Percentiles rank a stretch among this genome's conserved stretches.
These are phyloP conservation scores for Detonula confervacea DNA, from an alignment of 352 stramenopile genomes.

Conservation along the genomic window DNA sequence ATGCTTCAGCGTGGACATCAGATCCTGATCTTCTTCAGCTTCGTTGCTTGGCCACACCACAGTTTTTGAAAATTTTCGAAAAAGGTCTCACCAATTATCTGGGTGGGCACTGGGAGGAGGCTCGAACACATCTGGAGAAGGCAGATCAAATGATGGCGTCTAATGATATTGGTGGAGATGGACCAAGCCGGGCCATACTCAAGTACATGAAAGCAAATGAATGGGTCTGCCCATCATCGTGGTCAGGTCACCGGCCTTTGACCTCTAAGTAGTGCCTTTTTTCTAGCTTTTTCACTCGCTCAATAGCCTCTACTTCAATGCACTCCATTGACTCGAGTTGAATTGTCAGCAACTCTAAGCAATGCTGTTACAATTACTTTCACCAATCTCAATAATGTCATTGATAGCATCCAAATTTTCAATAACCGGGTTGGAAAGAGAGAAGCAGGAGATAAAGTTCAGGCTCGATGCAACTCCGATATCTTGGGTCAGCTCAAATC, in stretches of 20 bases:
- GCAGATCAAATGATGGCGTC: slow-evolving; percentile 82
- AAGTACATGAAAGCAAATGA: slow-evolving; percentile 77
- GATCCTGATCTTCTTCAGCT: slow-evolving; percentile 82
- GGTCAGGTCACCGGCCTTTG: slow-evolving; percentile 79
- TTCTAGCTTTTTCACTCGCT: no score
- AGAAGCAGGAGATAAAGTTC: no score
- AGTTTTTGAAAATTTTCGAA: slow-evolving; percentile 80
- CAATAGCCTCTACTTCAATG: no score
- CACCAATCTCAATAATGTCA: no score
- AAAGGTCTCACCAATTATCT: slow-evolving; percentile 92
- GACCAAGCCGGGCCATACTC: slow-evolving; percentile 73
- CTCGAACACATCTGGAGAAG: slow-evolving; percentile 62
- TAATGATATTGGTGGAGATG: slow-evolving; percentile 80
- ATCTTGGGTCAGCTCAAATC: no score
- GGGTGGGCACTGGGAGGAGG: slow-evolving; percentile 89
- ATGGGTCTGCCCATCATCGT: slow-evolving; percentile 65
- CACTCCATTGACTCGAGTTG: no score
- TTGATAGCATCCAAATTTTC: no score
- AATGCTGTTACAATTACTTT: no score
- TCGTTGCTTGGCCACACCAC: slow-evolving; percentile 67
- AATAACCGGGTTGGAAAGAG: no score
- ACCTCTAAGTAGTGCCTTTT: slow-evolving; percentile 70
- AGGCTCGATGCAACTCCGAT: no score
- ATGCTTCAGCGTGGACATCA: slow-evolving; percentile 65
- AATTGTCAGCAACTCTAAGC: no score